These are phyloP conservation scores for Candida loeiensis DNA, from an alignment of 805 yeast species.

Conservation along the genomic window DNA sequence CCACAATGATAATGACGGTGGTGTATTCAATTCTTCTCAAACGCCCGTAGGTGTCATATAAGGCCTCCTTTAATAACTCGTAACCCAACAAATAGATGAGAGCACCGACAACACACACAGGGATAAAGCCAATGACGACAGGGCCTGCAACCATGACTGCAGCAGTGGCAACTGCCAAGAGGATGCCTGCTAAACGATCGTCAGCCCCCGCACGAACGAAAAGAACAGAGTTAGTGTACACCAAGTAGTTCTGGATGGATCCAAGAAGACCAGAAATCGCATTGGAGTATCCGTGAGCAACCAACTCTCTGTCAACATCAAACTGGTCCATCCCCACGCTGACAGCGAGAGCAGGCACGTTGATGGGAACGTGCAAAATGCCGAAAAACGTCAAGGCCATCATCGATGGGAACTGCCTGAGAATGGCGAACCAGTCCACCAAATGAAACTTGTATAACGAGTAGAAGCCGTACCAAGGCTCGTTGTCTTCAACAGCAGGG, in stretches of 20 bases:
- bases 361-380: slow-evolving; percentile 92
- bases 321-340: slow-evolving; percentile 80
- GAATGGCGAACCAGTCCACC: slow-evolving; percentile 73
- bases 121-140: slow-evolving; percentile 86
- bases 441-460: slow-evolving; percentile 59
- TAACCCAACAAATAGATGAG: slow-evolving; percentile 87
- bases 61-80: slow-evolving; percentile 81
- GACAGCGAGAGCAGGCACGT: slow-evolving; percentile 95
- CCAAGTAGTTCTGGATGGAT: slow-evolving; percentile 90
- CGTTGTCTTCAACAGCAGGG: slow-evolving; percentile 54
- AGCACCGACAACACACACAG: slow-evolving; percentile 94
- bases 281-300: slow-evolving; percentile 93
- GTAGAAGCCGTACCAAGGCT: slow-evolving; percentile 92
- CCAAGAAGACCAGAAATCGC: slow-evolving; percentile 80
- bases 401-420: slow-evolving; percentile 84
- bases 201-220: slow-evolving; percentile 96
- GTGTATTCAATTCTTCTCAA: slow-evolving; percentile 73
- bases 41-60: slow-evolving; percentile 79
- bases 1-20: slow-evolving; percentile 82
- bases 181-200: slow-evolving; percentile 80
- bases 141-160: slow-evolving; percentile 87
- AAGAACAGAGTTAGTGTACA: slow-evolving; percentile 87
- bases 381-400: slow-evolving; percentile 94
- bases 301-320: slow-evolving; percentile 88
- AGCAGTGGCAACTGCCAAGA: slow-evolving; percentile 79